These are phyloP conservation scores for Starmera amethionina DNA, from an alignment of 805 yeast genomes.

Conservation along the genomic window DNA sequence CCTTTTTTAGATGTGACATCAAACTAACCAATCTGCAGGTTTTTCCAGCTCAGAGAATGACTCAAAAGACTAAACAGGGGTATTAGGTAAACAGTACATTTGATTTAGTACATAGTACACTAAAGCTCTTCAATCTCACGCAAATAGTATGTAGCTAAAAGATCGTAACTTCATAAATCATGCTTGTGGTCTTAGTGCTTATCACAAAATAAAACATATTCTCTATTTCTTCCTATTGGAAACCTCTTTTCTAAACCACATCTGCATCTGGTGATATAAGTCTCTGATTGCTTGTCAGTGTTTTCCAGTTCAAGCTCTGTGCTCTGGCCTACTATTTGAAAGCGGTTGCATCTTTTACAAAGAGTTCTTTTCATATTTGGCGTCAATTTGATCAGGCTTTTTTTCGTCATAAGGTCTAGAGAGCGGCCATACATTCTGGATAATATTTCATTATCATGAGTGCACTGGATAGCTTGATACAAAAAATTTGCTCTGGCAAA, in stretches of 20 bases:
- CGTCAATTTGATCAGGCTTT: slow-evolving; percentile 53
- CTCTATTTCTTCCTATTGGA: slow-evolving; percentile 50
- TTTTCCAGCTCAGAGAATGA: slow-evolving; percentile 25
- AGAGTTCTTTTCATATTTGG: slow-evolving; percentile 57
- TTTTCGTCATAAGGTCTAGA: slow-evolving; percentile 54
- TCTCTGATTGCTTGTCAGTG: slow-evolving; percentile 34
- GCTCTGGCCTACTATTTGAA: slow-evolving; percentile 39
- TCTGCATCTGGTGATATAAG: slow-evolving; percentile 37
- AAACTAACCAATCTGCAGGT: slow-evolving; percentile 7
- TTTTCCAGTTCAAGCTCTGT: slow-evolving; percentile 31
- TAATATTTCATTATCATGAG: slow-evolving; percentile 28
- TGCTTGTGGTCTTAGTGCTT: slow-evolving; percentile 6
- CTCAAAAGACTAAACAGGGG: slow-evolving; percentile 7
- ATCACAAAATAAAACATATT: slow-evolving; percentile 39
- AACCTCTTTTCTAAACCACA: slow-evolving; percentile 48
- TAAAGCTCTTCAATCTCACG: too few species aligned
- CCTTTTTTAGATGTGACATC: slow-evolving; percentile 2
- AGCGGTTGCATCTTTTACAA: slow-evolving; percentile 57
- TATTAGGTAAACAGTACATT: too few species aligned
- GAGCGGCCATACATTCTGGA: slow-evolving; percentile 46
- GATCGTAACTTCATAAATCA: too few species aligned
- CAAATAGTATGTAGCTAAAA: too few species aligned
- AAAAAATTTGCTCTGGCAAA: slow-evolving; percentile 49
- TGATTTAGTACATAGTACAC: too few species aligned
- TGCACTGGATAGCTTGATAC: slow-evolving; percentile 41